Evolutionary conservation across 2,329 filamentous ascomycete species (phyloP), one percentile per base, ranked within the genome.

Genomic region (Cladosporium colombiae): DNA sequence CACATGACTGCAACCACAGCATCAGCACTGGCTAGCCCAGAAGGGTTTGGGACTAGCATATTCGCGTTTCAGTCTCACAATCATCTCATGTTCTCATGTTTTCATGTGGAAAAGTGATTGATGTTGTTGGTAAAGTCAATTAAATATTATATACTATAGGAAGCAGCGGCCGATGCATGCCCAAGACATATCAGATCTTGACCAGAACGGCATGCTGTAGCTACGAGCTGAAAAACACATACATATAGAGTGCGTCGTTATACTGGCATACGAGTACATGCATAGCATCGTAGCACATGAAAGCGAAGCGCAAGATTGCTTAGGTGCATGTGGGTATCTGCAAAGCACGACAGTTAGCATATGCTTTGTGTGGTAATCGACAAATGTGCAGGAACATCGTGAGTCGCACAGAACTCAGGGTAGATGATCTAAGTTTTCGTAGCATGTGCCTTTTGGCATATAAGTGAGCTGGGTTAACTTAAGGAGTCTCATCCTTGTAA

Each of bases 391-490:
- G 35, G 25, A 46, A 29, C 23, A 46, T 27, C 37, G 27, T 59
- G 56, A 44, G 56, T 59, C 56, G 56, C 23, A 59, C 56, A 46
- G 37, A 59, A 44, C 56, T 59, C 56, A 59, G 56, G 35, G 56
- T 59, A 59, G 56, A 59, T 59, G 33, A 46, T 40, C 31, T 59
- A 59, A 59, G 56, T 40, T 59, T 59, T 59, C 56, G 56, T 40
- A 59, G 56, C 56, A 59, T 46, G 13, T 59, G 56, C 56, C 56
- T n/a, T 59, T 59, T 59, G 31, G 56, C 56, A 59, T 59, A 27
- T 44, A 59, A 59, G 56, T 59, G 56, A 59, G 56, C 56, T 59
- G 56, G 56, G 56, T 56, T 59, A 59, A 59, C 56, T 59, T 59
- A 25, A 59, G 31, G 56, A 44, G 10, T 59, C 56, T 59, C 56